Conservation (phyloP, 78 protist genomes). For the Protostelium mycophagum region DNA sequence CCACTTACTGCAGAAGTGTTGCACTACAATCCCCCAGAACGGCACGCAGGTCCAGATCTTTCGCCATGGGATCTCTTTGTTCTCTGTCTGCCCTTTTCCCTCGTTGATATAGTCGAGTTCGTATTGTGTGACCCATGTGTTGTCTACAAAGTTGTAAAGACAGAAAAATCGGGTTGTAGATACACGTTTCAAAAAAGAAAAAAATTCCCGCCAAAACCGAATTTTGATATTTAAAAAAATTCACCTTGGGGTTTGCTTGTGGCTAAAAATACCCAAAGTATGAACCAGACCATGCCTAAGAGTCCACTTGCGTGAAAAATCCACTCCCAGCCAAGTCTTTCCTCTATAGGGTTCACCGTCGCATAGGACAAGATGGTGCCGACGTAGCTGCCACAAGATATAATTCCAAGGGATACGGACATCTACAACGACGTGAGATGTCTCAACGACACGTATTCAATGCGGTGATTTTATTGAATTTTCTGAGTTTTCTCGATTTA, state of each 20-base stretch:
- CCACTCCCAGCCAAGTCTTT: not conserved
- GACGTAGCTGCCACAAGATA: not conserved
- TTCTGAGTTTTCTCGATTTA: too few relatives aligned
- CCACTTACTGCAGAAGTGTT: not conserved
- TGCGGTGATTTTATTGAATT: too few relatives aligned
- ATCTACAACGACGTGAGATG: too few relatives aligned
- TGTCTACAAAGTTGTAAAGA: not conserved
- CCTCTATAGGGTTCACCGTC: not conserved
- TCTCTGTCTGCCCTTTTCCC: not conserved
- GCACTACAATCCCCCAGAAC: not conserved
- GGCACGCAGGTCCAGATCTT: not conserved
- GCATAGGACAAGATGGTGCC: not conserved
- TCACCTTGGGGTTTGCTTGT: not conserved
- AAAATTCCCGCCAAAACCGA: too few relatives aligned
- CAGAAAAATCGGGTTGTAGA: not conserved
- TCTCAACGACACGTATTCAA: too few relatives aligned
- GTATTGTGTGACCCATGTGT: not conserved
- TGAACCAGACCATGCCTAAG: not conserved
- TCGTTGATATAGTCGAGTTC: not conserved
- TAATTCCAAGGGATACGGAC: too few relatives aligned
- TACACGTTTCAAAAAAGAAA: too few relatives aligned
- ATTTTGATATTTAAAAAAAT: too few relatives aligned
- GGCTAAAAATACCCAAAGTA: not conserved
- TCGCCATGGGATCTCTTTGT: not conserved
- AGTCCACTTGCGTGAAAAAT: not conserved